Evolutionary conservation across 1,284 basidiomycete genomes (phyloP).

Genomic region (Austroboletus olivaceoglutinosus): DNA sequence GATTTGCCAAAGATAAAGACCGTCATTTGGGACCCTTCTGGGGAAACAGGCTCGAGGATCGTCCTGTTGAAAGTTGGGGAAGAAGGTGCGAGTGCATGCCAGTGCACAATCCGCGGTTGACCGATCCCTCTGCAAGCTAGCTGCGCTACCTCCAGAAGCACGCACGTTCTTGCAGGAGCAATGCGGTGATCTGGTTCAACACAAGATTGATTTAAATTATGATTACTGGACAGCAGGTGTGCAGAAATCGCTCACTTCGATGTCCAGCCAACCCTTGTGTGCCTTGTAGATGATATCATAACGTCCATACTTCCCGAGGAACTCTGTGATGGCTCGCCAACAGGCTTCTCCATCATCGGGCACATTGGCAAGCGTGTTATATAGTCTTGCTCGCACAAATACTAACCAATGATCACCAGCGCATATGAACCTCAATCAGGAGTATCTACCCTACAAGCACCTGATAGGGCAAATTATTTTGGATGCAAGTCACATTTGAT

Average conservation of each 20-base stretch:
- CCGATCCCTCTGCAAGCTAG: constrained; percentile 50
- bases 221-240: constrained; percentile 83
- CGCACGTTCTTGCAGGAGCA: constrained; percentile 54
- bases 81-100: constrained; percentile 48
- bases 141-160: constrained; percentile 58
- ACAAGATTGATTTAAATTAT: constrained; percentile 71
- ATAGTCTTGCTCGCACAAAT: not conserved
- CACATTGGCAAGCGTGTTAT: constrained; percentile 71
- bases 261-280: constrained; percentile 1
- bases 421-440: constrained; percentile 88
- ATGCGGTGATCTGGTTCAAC: constrained; percentile 52
- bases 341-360: constrained; percentile 85
- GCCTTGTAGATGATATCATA: constrained; percentile 74
- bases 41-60: constrained; percentile 50
- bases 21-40: constrained; percentile 52
- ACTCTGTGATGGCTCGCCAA: constrained; percentile 76
- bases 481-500: constrained; percentile 58
- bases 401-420: constrained; percentile 37
- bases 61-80: constrained; percentile 59
- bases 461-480: constrained; percentile 90
- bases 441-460: constrained; percentile 89
- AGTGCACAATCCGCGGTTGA: constrained; percentile 12
- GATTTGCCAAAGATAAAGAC: constrained; percentile 65
- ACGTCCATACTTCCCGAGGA: constrained; percentile 75
- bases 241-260: constrained; percentile 14